Percentiles rank a stretch among this genome's conserved stretches.
Conservation (phyloP, 192 early-diverging fungal species). For the Chytriomyces sp. region DNA sequence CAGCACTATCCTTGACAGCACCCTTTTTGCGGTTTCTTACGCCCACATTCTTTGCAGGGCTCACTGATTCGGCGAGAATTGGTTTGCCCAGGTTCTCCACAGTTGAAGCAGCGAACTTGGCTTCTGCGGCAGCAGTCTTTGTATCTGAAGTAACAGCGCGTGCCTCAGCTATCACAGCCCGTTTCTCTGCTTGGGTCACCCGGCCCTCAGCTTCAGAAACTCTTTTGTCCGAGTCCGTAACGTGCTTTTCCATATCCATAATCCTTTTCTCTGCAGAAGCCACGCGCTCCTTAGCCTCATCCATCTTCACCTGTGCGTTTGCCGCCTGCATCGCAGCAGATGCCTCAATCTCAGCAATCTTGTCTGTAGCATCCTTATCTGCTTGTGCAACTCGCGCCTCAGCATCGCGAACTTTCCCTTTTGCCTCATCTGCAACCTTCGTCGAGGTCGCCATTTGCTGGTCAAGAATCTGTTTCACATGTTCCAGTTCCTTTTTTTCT, state of each 20-base stretch:
- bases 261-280: no score
- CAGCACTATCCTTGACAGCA: not conserved
- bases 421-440: not conserved
- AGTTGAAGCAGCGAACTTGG: no score
- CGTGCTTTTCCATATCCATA: not conserved
- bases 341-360: conserved; percentile 4
- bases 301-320: not conserved
- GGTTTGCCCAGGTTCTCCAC: no score
- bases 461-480: no score
- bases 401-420: not conserved
- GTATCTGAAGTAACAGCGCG: not conserved
- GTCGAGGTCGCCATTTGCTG: no score
- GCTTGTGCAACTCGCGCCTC: not conserved
- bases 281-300: not conserved
- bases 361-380: not conserved
- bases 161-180: not conserved
- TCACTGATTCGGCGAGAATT: no score
- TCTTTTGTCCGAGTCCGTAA: not conserved
- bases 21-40: no score
- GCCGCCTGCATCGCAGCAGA: not conserved
- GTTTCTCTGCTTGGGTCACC: not conserved
- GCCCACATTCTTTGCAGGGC: no score
- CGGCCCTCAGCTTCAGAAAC: no score
- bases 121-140: not conserved
- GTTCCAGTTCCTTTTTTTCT: conserved; percentile 7